Percentiles rank a stretch among this genome's conserved stretches.
These are phyloP conservation scores for Citrus unshiu DNA, from an alignment of 345 rosid genomes.

Conservation along the genomic window DNA sequence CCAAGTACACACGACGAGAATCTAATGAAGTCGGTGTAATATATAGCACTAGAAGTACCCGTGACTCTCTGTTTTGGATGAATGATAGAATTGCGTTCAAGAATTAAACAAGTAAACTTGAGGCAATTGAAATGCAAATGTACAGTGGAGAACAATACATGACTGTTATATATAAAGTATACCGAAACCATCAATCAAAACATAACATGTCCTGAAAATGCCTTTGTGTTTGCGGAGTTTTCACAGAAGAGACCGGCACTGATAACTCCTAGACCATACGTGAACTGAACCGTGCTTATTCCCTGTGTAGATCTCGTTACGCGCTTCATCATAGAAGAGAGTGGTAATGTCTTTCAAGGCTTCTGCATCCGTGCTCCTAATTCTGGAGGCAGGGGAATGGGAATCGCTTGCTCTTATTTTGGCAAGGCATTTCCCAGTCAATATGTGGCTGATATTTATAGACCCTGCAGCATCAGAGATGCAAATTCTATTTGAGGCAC, in stretches of 20 bases:
- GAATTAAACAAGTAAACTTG: no score
- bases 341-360: constrained; percentile 79
- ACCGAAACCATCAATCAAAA: constrained; percentile 35
- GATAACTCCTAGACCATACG: constrained; percentile 7
- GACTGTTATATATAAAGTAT: neutral
- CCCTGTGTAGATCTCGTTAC: constrained; percentile 70
- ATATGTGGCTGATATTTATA: constrained; percentile 54
- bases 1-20: no score
- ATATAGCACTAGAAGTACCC: no score
- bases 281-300: constrained; percentile 64
- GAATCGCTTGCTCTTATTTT: constrained; percentile 48
- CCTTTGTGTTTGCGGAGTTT: constrained; percentile 42
- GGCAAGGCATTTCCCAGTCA: constrained; percentile 67
- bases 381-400: constrained; percentile 22
- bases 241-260: constrained; percentile 44
- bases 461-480: constrained; percentile 54
- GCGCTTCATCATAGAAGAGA: constrained; percentile 69
- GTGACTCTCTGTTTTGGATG: no score
- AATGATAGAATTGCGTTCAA: no score
- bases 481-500: no score
- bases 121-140: no score
- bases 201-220: constrained; percentile 46
- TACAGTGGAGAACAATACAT: no score
- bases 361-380: constrained; percentile 53
- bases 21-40: no score